A percentile compares a stretch with the other conserved stretches of the same genome.
Evolutionary conservation across 2,329 filamentous ascomycete species (phyloP).

Genomic region (Sporothrix globosa): DNA sequence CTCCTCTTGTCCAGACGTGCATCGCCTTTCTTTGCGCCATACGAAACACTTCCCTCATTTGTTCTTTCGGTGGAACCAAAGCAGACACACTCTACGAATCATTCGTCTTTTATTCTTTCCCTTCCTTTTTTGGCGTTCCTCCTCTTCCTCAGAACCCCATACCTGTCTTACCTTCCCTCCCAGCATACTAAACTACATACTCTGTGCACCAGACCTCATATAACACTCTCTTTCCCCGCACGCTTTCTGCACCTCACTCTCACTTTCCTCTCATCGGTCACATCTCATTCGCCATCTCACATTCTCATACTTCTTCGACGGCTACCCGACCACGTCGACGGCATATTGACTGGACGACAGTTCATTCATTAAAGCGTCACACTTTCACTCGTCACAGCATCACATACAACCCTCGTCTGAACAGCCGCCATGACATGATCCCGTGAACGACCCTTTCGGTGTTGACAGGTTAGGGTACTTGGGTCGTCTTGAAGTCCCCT

Average conservation of each 20-base stretch:
- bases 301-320: background rate
- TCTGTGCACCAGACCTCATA: background rate
- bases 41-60: background rate
- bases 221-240: background rate
- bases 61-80: background rate
- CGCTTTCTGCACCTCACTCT: background rate
- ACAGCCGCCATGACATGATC: conserved; percentile 15
- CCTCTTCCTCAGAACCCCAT: background rate
- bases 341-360: background rate
- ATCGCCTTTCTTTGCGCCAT: background rate
- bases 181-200: background rate
- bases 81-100: background rate
- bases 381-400: background rate
- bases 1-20: background rate
- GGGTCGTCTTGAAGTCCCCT: background rate
- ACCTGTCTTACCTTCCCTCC: background rate
- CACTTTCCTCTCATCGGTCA: too few relatives aligned
- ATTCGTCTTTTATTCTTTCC: background rate
- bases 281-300: background rate
- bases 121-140: background rate
- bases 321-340: background rate
- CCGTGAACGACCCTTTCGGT: background rate
- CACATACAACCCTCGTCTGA: too few relatives aligned
- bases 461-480: background rate
- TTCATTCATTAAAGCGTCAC: background rate